Evolutionary conservation across 495 filamentous ascomycete species (phyloP).

Genomic region (Jackrogersella minutella): DNA sequence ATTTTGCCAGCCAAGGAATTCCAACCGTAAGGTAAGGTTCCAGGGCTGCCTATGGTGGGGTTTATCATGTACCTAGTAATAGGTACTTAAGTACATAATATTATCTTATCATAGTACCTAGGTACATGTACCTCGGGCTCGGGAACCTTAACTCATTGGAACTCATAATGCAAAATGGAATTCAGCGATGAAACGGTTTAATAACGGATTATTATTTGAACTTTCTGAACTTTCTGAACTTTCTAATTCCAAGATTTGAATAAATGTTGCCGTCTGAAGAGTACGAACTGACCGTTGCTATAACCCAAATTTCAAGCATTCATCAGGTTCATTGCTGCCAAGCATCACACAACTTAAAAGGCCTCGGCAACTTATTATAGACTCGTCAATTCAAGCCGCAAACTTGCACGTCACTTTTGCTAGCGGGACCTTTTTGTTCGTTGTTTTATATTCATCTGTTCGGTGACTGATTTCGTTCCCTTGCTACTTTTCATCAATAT

Average conservation of each 20-base stretch:
- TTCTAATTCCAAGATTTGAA: too few species aligned
- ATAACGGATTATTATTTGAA: too few species aligned
- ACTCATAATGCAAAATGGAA: too few species aligned
- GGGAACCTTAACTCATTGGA: too few species aligned
- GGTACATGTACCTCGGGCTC: too few species aligned
- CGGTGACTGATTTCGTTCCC: background rate
- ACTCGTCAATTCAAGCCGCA: slow-evolving; percentile 20
- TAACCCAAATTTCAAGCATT: background rate
- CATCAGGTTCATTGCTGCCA: slow-evolving; percentile 5
- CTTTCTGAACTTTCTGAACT: too few species aligned
- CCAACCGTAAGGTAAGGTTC: background rate
- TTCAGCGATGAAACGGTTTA: too few species aligned
- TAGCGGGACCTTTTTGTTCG: background rate
- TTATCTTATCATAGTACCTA: too few species aligned
- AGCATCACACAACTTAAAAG: slow-evolving; percentile 26
- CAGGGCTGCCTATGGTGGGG: background rate
- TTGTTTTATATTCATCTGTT: slow-evolving; percentile 2
- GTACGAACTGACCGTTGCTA: background rate
- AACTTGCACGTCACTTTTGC: slow-evolving; percentile 1
- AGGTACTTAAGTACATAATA: too few species aligned
- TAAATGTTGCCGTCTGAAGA: background rate
- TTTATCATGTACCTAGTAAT: too few species aligned
- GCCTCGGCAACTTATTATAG: slow-evolving; percentile 36
- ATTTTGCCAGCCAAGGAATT: slow-evolving; percentile 2
- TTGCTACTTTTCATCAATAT: background rate